phyloP scores from a whole-genome alignment of 2,329 filamentous ascomycete species.

The Hymenotorrendiella dingleyae region DNA sequence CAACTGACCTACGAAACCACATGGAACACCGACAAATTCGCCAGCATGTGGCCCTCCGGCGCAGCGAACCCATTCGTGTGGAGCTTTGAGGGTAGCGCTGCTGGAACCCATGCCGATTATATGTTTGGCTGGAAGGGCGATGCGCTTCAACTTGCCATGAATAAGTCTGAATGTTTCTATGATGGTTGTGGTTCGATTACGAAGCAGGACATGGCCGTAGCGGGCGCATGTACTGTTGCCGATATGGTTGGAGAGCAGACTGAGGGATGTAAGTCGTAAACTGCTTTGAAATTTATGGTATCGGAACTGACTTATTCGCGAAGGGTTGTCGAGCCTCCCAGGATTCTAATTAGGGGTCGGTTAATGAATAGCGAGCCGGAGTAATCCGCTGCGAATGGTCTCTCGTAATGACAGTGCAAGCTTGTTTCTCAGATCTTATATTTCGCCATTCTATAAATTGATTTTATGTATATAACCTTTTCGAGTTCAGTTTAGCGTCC shows the following conservation, averaged over 20 bases:
- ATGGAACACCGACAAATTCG: constrained; percentile 40
- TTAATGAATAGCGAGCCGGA: no score
- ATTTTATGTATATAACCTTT: no score
- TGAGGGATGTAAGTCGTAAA: constrained; percentile 44
- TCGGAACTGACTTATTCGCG: no score
- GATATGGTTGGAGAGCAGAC: constrained; percentile 44
- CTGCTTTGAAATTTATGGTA: no score
- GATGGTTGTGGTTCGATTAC: constrained; percentile 40
- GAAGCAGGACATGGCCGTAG: constrained; percentile 38
- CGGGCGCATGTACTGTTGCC: constrained; percentile 41
- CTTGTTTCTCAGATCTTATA: no score
- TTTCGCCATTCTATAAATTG: no score
- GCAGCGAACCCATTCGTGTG: constrained; percentile 39
- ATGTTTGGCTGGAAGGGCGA: constrained; percentile 47
- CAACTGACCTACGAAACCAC: constrained; percentile 44
- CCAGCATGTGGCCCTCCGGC: constrained; percentile 38
- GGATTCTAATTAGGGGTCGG: no score
- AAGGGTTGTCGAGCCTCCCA: no score
- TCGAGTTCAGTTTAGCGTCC: no score
- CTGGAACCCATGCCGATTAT: constrained; percentile 46
- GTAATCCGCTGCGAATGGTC: no score
- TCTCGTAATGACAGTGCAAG: no score
- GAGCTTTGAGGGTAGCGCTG: constrained; percentile 37
- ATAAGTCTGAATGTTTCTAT: constrained; percentile 39
- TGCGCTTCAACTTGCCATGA: constrained; percentile 43